Base-by-base conservation (phyloP, 1,284 basidiomycete genomes). In the Lentinus polychrous region DNA sequence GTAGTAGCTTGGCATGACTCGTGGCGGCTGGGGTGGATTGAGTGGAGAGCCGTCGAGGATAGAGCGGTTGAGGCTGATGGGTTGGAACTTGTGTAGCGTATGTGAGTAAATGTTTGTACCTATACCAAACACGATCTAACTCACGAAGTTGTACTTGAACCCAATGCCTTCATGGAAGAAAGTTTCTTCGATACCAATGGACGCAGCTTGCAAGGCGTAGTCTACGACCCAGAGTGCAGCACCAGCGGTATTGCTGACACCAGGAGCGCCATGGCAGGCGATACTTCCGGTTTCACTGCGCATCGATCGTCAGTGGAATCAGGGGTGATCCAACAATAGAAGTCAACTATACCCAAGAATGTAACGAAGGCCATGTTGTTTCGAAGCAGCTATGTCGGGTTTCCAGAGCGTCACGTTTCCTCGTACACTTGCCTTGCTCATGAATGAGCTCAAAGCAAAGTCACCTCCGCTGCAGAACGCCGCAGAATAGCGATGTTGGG, bases 221-320 rank as follows among this genome's bases (percentile, higher is more conserved):
- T 86, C 83, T 49, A 85, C 65, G 1, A 73, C 69, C 84, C 85
- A 86, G 20, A 88, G 63, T 14, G 81, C 79, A 2, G 82, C 80
- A 32, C 83, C 85, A 8, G 78, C 85, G 1, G 78, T 77, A 57
- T 87, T 81, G 60, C 80, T 82, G 14, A 85, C 77, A 2, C 77
- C 78, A 24, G 83, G 80, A 8, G 79, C 76, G 49, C 85, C 84
- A 69, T 70, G 72, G 55, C 70, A 70, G 1, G 66, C 65, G 40
- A 61, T 58, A 50, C 61, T 64, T 34, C 62, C 64, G 11, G 64
- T 66, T 48, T 66, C 66, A 0, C 59, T 57, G 32, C 18, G 11
- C 8, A 43, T 24, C 27, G 10, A 27, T 27, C 5, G 27, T 27
- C 27, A 27, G 4, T 27, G 27, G 5, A 20, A 20, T 20, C 6